Conservation (phyloP, 208 protist genomes). For the Sergeia podlipaevii region DNA sequence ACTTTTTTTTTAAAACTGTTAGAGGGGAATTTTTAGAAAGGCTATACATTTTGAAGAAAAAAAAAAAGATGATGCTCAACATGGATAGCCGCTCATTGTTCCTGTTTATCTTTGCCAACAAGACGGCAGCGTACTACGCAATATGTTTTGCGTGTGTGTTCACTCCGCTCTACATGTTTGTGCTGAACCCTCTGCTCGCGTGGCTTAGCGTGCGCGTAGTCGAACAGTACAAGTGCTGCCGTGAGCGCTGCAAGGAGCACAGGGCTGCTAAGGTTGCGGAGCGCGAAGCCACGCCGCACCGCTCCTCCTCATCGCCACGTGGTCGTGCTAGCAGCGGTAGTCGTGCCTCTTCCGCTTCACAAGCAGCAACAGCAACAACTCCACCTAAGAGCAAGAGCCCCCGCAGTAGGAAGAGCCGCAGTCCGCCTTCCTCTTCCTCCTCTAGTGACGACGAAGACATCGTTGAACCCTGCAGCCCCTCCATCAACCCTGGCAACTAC, state of each 20-base stretch:
- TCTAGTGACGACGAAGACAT: background rate
- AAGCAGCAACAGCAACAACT: no score
- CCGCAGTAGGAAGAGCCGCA: no score
- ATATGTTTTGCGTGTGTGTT: conserved; percentile 25
- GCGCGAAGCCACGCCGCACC: background rate
- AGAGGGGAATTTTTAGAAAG: no score
- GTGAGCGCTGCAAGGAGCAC: background rate
- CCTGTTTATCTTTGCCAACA: conserved; percentile 12
- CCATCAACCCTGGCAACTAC: background rate
- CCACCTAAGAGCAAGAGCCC: no score
- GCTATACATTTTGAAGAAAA: no score
- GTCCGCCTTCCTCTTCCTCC: no score
- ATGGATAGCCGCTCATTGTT: background rate
- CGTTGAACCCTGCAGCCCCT: background rate
- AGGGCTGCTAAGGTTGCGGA: conserved; percentile 1
- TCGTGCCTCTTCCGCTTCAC: no score
- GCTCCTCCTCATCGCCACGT: background rate
- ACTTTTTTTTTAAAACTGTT: no score
- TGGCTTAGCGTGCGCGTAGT: background rate
- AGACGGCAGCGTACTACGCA: conserved; percentile 14
- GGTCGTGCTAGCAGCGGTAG: background rate
- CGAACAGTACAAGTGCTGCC: background rate
- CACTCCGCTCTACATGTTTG: conserved; percentile 49
- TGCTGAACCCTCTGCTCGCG: conserved; percentile 36
- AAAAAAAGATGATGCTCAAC: background rate